These are phyloP conservation scores for Colletotrichum graminicola DNA, from an alignment of 2,329 filamentous ascomycete species.

Conservation along the genomic window DNA sequence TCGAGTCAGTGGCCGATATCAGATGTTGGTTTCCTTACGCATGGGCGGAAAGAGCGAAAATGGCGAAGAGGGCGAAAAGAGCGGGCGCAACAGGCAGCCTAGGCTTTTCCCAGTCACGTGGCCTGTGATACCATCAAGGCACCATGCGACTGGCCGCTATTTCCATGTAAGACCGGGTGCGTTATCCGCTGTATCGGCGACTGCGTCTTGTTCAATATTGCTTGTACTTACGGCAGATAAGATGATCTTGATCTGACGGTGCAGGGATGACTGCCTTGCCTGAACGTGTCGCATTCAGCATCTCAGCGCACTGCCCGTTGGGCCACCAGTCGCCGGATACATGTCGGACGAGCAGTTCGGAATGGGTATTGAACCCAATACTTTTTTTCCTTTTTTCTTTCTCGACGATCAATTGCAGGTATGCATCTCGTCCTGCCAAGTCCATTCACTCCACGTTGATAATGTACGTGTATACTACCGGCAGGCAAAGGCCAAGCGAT, in stretches of 20 bases:
- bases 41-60: conserved; percentile 1
- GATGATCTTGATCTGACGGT: neutral
- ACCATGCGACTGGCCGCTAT: neutral
- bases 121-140: neutral
- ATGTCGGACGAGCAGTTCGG: conserved; percentile 13
- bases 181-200: neutral
- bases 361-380: neutral
- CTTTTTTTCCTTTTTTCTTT: too few relatives aligned
- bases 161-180: neutral
- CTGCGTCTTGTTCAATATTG: neutral
- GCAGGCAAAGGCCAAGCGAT: neutral
- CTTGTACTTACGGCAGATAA: too few relatives aligned
- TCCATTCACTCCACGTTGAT: neutral
- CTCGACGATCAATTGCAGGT: neutral
- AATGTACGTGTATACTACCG: neutral
- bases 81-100: neutral
- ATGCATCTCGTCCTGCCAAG: neutral
- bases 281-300: neutral
- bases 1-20: conserved; percentile 51
- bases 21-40: conserved; percentile 47
- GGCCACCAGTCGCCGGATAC: conserved; percentile 26
- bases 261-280: neutral
- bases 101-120: conserved; percentile 10
- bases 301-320: neutral
- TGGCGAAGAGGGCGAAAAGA: neutral